These are phyloP conservation scores for Stagonosporopsis cucurbitacearum DNA, from an alignment of 2,329 filamentous ascomycete species.

Conservation along the genomic window DNA sequence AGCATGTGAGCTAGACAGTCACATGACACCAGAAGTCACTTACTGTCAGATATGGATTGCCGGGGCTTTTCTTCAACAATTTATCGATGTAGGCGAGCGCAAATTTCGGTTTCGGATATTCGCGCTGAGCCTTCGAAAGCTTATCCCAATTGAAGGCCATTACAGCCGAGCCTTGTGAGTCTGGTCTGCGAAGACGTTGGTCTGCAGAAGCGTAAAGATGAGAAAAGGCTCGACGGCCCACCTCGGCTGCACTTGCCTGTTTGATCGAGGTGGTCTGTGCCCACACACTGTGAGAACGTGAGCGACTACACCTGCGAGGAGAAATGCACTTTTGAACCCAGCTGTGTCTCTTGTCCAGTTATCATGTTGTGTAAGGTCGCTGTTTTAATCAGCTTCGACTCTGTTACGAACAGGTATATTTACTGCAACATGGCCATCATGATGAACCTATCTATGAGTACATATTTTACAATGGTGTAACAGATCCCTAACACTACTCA, in stretches of 20 bases:
- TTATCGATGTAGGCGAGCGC: slow-evolving; percentile 42
- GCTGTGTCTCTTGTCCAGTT: not conserved
- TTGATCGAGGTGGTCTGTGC: slow-evolving; percentile 4
- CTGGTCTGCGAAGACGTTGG: slow-evolving; percentile 9
- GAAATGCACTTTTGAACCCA: not conserved
- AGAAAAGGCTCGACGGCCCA: slow-evolving; percentile 26
- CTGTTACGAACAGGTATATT: not conserved
- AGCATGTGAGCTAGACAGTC: not conserved
- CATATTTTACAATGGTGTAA: slow-evolving; percentile 11
- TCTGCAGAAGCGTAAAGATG: slow-evolving; percentile 11
- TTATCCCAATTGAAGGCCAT: slow-evolving; percentile 49
- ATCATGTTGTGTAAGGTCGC: not conserved
- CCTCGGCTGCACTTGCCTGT: slow-evolving; percentile 22
- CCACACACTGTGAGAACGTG: not conserved
- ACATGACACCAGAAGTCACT: not conserved
- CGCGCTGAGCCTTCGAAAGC: slow-evolving; percentile 39
- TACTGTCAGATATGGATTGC: slow-evolving; percentile 47
- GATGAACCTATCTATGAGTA: slow-evolving; percentile 6
- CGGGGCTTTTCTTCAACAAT: slow-evolving; percentile 44
- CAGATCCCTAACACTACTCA: slow-evolving; percentile 19
- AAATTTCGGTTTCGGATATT: slow-evolving; percentile 45
- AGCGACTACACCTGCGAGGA: not conserved
- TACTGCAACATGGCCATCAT: not conserved
- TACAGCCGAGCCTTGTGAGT: slow-evolving; percentile 1
- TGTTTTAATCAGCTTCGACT: not conserved